Base-by-base conservation (phyloP, 345 rosid genomes). In the Euphorbia peplus region DNA sequence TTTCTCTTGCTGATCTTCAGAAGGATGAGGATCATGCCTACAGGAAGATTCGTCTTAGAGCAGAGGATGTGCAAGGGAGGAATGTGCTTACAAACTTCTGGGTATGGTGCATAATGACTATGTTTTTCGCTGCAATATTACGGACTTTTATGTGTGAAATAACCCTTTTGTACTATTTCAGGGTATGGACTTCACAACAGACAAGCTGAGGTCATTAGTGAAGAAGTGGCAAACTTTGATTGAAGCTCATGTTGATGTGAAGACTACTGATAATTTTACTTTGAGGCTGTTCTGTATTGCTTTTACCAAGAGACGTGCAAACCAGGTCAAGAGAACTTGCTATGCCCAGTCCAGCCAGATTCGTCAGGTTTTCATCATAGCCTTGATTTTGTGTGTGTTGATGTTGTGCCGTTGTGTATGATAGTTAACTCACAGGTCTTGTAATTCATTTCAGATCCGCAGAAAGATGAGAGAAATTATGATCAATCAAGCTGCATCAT, bases 1-100 rank as follows among this genome's bases (percentile, higher is more conserved):
- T 88, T 18, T 93, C 98, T 2, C 78, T 93, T 30, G 98, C 95
- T 71, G 98, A 93, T 77, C 97, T 93, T 72, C 93, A 91, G 63
- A 67, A 60, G 41, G 96, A 91, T 52, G 98, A 93, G 71, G 98
- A 93, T 51, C n/a, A n/a, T n/a, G n/a, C n/a, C n/a, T n/a, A n/a
- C n/a, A n/a, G n/a, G n/a, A n/a, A n/a, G n/a, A n/a, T n/a, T n/a
- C n/a, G n/a, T n/a, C n/a, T n/a, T n/a, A n/a, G n/a, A n/a, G n/a
- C n/a, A n/a, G n/a, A n/a, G n/a, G n/a, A n/a, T n/a, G n/a, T n/a
- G n/a, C n/a, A n/a, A n/a, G n/a, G n/a, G n/a, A n/a, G n/a, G n/a
- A 69, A 70, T 56, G 74, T 75, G 24, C 22, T 75, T 66, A 75
- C 78, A 22, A 75, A 75, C 24, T 69, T 64, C 72, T 74, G 77